These are phyloP conservation scores for Cucumis sativus DNA, from an alignment of 306 rosid genomes.

Conservation along the genomic window DNA sequence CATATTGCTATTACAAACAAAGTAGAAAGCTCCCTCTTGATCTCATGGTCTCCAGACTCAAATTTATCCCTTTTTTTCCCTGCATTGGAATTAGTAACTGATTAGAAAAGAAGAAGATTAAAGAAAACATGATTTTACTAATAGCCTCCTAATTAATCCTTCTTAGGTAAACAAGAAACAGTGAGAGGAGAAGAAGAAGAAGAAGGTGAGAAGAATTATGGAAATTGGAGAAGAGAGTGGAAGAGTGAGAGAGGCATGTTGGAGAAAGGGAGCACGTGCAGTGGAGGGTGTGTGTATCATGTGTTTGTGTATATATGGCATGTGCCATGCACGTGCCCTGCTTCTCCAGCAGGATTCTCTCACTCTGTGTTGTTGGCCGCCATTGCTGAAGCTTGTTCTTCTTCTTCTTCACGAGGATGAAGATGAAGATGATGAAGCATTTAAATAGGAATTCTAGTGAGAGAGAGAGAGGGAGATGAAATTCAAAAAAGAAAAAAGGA, in stretches of 20 bases:
- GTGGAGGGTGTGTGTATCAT: background rate
- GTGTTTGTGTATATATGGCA: background rate
- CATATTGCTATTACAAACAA: no score
- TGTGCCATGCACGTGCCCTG: slow-evolving; percentile 93
- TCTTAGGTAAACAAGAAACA: no score
- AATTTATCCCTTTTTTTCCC: background rate
- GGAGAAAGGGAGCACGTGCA: slow-evolving; percentile 99
- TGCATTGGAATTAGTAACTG: background rate
- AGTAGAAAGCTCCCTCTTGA: no score
- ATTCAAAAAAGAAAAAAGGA: background rate
- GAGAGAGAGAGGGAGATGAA: background rate
- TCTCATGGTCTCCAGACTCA: background rate
- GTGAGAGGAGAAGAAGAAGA: background rate
- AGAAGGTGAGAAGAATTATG: background rate
- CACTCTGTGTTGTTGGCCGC: slow-evolving; percentile 23
- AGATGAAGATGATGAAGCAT: slow-evolving; percentile 5
- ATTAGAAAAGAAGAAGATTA: background rate
- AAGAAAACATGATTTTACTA: no score
- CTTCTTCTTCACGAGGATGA: no score
- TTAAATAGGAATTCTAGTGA: slow-evolving; percentile 26
- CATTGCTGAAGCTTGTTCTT: background rate
- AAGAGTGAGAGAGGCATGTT: slow-evolving; percentile 52
- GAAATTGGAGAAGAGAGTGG: background rate
- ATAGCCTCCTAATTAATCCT: no score
- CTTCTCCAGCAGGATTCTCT: slow-evolving; percentile 78